Evolutionary conservation across 2,329 filamentous ascomycete genomes (phyloP), one percentile per base, ranked within the genome.

Genomic region (Aureobasidium sp.): DNA sequence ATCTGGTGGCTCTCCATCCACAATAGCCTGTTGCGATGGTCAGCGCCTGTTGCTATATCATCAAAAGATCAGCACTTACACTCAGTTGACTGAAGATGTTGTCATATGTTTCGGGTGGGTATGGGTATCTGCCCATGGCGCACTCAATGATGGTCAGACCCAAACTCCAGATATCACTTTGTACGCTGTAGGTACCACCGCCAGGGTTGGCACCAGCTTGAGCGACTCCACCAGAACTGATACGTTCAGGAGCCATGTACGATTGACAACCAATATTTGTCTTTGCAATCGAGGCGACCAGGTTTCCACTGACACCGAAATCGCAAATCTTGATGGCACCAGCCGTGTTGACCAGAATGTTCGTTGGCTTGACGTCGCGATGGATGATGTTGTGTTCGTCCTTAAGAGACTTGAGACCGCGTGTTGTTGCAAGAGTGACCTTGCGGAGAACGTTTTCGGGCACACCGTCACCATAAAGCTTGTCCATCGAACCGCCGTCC

Each of bases 381-480:
- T 99, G 94, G 67, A 99, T 99, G 75, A 99, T 99, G 76, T 96
- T 97, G 79, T 99, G 94, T 65, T 97, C 91, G 65, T 99, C 94
- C 74, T 99, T 99, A 64, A 99, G 78, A 22, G 87, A 87, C 78
- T 96, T 97, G 65, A 99, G 80, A 0, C 94, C 94, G 82, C 92
- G 90, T 7, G 94, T 86, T 0, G 94, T 97, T 22, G 89, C 88
- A 66, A 94, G 84, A 0, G 93, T 91, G 66, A 99, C 94, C 74
- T 97, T 97, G 61, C 87, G 86, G 57, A 99, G 78, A 0, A 99
- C 87, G 45, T 84, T 84, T 73, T 99, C 94, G 0, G 94, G 91
- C 11, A 99, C 87, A 48, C 94, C 94, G 64, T 92, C 90, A 12
- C 84, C 84, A 73, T 99, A 99, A 14, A 99, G 78, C 75, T 97